Percentiles rank a stretch among this genome's conserved stretches.
phyloP scores from a whole-genome alignment of 257 asterid species.

The Solanum paucissectum region DNA sequence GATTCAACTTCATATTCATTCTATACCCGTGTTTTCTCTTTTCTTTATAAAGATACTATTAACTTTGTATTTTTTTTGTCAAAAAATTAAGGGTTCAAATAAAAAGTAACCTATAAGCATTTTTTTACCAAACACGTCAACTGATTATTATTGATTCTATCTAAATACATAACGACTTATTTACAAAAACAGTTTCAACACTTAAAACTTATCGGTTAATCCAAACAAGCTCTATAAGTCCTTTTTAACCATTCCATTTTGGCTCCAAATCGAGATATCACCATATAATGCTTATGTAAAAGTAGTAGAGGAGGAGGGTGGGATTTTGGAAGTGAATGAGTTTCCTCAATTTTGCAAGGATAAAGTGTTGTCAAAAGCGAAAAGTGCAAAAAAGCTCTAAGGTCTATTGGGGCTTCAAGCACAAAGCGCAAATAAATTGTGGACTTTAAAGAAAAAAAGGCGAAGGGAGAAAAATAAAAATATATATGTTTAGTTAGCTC shows the following conservation, averaged over 20 bases:
- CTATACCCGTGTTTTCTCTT: not conserved
- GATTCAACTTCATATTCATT: not conserved
- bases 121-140: not conserved
- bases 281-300: not conserved
- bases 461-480: not conserved
- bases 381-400: not conserved
- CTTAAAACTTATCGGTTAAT: not conserved
- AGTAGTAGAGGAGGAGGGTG: not conserved
- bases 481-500: not conserved
- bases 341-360: not conserved
- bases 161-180: not conserved
- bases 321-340: not conserved
- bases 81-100: not conserved
- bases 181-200: not conserved
- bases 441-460: not conserved
- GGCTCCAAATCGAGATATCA: not conserved
- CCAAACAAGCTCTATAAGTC: not conserved
- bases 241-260: not conserved
- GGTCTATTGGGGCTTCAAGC: not conserved
- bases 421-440: not conserved
- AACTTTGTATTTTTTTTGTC: not conserved
- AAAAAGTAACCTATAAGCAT: not conserved
- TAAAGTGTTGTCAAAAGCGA: not conserved
- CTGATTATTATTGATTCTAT: not conserved
- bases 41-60: not conserved